Evolutionary conservation across 805 yeast species (phyloP).

Genomic region (Isabelozyma rhagii): DNA sequence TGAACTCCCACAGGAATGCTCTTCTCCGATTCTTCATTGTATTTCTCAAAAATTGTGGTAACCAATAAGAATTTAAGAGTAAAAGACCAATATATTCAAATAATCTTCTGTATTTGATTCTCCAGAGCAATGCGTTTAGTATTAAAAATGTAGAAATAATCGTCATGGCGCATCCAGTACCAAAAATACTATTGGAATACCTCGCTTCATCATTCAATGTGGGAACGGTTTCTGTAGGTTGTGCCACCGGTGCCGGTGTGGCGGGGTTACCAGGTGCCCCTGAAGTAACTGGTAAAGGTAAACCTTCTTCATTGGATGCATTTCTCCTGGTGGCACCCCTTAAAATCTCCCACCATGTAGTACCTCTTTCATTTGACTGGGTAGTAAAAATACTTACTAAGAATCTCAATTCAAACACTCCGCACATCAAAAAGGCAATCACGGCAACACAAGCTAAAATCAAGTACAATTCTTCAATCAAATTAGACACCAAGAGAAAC

Average conservation of each 20-base stretch:
- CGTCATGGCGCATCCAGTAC: constrained; percentile 22
- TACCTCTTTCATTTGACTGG: constrained; percentile 68
- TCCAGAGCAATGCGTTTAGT: constrained; percentile 61
- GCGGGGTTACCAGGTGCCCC: constrained; percentile 9
- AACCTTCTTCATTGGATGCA: constrained; percentile 10
- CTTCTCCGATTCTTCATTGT: constrained; percentile 66
- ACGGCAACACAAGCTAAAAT: constrained; percentile 70
- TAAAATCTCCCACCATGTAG: constrained; percentile 63
- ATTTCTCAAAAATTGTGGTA: constrained; percentile 84
- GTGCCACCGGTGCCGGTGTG: constrained; percentile 7
- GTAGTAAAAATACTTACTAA: constrained; percentile 63
- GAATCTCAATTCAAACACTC: constrained; percentile 73
- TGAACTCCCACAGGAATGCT: constrained; percentile 66
- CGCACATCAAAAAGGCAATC: constrained; percentile 63
- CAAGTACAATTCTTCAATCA: constrained; percentile 56
- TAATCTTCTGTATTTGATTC: constrained; percentile 46
- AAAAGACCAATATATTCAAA: constrained; percentile 58
- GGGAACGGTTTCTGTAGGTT: constrained; percentile 7
- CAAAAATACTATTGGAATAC: constrained; percentile 22
- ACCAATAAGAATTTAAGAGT: constrained; percentile 70
- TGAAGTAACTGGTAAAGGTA: constrained; percentile 13
- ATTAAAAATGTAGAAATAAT: constrained; percentile 48
- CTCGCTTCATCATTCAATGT: constrained; percentile 15
- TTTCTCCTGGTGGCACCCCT: constrained; percentile 55
- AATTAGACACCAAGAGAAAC: constrained; percentile 55